Base-by-base conservation (phyloP, 257 asterid genomes). In the Przewalskia tangutica region DNA sequence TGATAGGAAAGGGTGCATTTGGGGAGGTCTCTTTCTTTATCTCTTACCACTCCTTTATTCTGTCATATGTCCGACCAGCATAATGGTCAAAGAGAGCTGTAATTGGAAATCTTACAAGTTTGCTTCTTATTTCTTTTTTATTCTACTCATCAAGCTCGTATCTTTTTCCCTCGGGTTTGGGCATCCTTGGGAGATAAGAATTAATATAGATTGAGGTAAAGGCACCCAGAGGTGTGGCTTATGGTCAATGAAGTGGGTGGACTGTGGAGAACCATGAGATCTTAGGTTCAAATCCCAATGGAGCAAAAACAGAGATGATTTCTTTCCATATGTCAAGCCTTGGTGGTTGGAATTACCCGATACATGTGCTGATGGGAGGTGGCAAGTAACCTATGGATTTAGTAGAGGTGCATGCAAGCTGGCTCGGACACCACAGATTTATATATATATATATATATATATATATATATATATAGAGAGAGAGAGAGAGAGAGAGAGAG, bases 1-100 rank as follows among this genome's bases (percentile, higher is more conserved):
- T 95, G 96, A 95, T 95, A 44, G 98, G 98, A 53, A 93, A 93
- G 93, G 98, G 98, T 83, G 98, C 98, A 76, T 95, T 95, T 87
- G 98, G 98, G 23, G 98, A 95, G 98, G 98, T 94, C 78, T 84
- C 86, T 55, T 76, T 81, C 85, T 80, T 81, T n/a, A 73, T 20
- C 80, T 14, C 63, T 50, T 75, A 27, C 14, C 16, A 14, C 32
- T 27, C 32, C 32, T 27, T 27, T 27, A 27, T 27, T 27, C 32
- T 27, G 32, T 27, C 32, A 27, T 27, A 27, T 14, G 13, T 4
- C 46, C 7, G 46, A 50, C 27, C 44, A 75, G 62, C 80, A 2
- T 75, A 75, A 27, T 51, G n/a, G 46, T 32, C 46, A 75, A 75
- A 50, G 80, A 50, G 13, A 75, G 7, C 46, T 75, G 20, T 50